These are phyloP conservation scores for Microdochium bolleyi DNA, from an alignment of 2,329 filamentous ascomycete species.

Conservation along the genomic window DNA sequence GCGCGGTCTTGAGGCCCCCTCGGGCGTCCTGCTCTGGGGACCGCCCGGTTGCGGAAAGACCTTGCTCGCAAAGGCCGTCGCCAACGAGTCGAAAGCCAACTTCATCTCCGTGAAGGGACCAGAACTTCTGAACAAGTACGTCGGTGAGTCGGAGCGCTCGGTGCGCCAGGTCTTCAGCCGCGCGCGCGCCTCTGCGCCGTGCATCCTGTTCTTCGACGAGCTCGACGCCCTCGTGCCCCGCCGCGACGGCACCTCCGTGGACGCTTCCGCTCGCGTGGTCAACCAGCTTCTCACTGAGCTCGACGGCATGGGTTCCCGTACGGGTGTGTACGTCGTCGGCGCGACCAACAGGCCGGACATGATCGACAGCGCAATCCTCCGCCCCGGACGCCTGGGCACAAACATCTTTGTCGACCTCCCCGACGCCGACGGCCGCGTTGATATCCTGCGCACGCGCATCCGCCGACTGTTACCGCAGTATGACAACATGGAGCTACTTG, in stretches of 20 bases:
- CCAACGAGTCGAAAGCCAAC: conserved; percentile 90
- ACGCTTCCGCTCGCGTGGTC: conserved; percentile 82
- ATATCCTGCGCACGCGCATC: conserved; percentile 67
- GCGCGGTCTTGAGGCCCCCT: conserved; percentile 72
- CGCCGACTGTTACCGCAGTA: conserved; percentile 18
- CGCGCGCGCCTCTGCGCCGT: conserved; percentile 78
- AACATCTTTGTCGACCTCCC: conserved; percentile 87
- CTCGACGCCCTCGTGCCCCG: conserved; percentile 86
- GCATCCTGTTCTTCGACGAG: conserved; percentile 97
- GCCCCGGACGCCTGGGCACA: conserved; percentile 81
- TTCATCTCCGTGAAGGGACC: conserved; percentile 98
- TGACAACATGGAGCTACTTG: conserved; percentile 35
- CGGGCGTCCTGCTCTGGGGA: conserved; percentile 90
- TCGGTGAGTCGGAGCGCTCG: conserved; percentile 90
- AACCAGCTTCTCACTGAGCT: conserved; percentile 93
- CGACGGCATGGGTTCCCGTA: conserved; percentile 72
- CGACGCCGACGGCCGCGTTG: conserved; percentile 67
- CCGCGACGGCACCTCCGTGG: conserved; percentile 69
- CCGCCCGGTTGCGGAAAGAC: conserved; percentile 97
- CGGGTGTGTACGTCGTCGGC: conserved; percentile 88
- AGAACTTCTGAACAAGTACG: conserved; percentile 94
- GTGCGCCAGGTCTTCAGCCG: conserved; percentile 88
- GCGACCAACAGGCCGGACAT: conserved; percentile 95
- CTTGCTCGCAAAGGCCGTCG: conserved; percentile 88
- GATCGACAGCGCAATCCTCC: conserved; percentile 91